Conservation (phyloP, 1,139 yeast genomes). For the Sugiyamaella grinbergsii region DNA sequence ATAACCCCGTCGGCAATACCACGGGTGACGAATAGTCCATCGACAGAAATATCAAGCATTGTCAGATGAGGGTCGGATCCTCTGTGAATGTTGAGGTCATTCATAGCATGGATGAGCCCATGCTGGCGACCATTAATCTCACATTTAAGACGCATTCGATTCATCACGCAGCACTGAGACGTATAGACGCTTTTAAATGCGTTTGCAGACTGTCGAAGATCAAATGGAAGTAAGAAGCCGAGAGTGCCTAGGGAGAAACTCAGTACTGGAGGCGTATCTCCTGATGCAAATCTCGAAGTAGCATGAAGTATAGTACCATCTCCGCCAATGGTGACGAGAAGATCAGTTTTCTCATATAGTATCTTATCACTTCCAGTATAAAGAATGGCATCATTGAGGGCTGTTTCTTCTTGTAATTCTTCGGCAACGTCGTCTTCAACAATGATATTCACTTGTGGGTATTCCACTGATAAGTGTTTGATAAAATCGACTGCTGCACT, state of each 20-base stretch:
- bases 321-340: constrained; percentile 87
- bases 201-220: constrained; percentile 59
- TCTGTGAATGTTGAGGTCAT: constrained; percentile 84
- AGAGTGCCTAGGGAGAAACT: constrained; percentile 90
- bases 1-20: constrained; percentile 92
- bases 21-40: constrained; percentile 79
- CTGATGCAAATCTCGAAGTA: constrained; percentile 56
- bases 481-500: constrained; percentile 69
- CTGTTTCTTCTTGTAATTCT: constrained; percentile 53
- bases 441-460: constrained; percentile 73
- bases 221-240: constrained; percentile 85
- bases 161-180: constrained; percentile 68
- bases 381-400: constrained; percentile 40
- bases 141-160: constrained; percentile 77
- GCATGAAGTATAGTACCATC: constrained; percentile 91
- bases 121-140: constrained; percentile 43
- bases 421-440: constrained; percentile 77
- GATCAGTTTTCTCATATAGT: constrained; percentile 60
- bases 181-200: constrained; percentile 68
- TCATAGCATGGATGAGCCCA: constrained; percentile 67
- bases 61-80: constrained; percentile 88
- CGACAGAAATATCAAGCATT: constrained; percentile 76
- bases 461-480: constrained; percentile 53
- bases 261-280: constrained; percentile 76
- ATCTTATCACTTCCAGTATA: constrained; percentile 54